Evolutionary conservation across 768 basidiomycete species (phyloP).

Genomic region (Terana coerulea): DNA sequence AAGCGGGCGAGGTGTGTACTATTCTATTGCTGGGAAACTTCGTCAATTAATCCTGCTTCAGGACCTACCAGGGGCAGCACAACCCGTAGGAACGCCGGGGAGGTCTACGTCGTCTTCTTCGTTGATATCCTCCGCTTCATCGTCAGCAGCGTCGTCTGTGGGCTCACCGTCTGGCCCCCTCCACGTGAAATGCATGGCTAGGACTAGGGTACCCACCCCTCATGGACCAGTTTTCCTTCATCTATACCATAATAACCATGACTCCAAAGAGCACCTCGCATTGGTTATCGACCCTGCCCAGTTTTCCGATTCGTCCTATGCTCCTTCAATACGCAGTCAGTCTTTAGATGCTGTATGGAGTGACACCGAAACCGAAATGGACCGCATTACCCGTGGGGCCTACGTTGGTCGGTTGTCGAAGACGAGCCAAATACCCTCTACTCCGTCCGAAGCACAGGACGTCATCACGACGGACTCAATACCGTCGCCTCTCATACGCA

Average conservation of each 20-base stretch:
- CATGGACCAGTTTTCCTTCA: conserved; percentile 93
- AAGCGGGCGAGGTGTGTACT: conserved; percentile 23
- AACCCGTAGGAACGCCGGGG: too few relatives aligned
- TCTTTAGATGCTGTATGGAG: conserved; percentile 84
- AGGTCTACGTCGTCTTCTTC: too few relatives aligned
- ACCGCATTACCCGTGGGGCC: conserved; percentile 89
- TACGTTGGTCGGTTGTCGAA: conserved; percentile 83
- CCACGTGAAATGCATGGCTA: conserved; percentile 89
- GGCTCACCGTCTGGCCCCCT: too few relatives aligned
- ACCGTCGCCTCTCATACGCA: conserved; percentile 82
- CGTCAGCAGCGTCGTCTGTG: too few relatives aligned
- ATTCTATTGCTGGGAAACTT: neutral
- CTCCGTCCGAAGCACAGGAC: conserved; percentile 11
- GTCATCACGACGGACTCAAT: conserved; percentile 24
- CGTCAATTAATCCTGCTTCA: too few relatives aligned
- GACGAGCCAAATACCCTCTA: conserved; percentile 36
- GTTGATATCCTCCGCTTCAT: too few relatives aligned
- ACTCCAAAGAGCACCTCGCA: conserved; percentile 93
- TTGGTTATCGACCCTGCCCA: conserved; percentile 93
- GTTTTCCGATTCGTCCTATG: conserved; percentile 42
- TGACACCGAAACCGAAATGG: conserved; percentile 85
- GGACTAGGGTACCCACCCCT: conserved; percentile 95
- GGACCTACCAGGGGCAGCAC: too few relatives aligned
- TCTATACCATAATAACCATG: conserved; percentile 89
- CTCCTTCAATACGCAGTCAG: conserved; percentile 66